Evolutionary conservation across 352 stramenopile species (phyloP).

Genomic region (Ophiocytium majus): DNA sequence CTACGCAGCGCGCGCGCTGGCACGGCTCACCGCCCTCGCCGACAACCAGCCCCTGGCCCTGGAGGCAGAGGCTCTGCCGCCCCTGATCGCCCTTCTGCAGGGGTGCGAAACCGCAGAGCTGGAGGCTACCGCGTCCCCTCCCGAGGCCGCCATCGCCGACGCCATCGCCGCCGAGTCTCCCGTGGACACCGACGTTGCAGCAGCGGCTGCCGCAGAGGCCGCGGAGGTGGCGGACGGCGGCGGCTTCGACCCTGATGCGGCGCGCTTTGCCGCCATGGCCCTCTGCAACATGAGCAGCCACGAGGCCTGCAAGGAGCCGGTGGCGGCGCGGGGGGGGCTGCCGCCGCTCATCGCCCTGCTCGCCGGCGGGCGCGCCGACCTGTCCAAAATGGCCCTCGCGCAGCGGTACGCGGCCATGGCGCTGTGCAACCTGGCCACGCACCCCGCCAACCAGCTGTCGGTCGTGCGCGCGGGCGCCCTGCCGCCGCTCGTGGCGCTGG

Average conservation of each 20-base stretch:
- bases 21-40: constrained; percentile 73
- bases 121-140: background rate
- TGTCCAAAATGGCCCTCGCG: constrained; percentile 60
- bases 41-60: constrained; percentile 82
- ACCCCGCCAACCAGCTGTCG: constrained; percentile 78
- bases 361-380: constrained; percentile 32
- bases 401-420: constrained; percentile 84
- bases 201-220: no score
- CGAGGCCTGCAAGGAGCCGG: constrained; percentile 75
- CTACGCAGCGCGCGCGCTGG: constrained; percentile 67
- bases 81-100: constrained; percentile 69
- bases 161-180: no score
- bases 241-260: background rate
- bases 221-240: no score
- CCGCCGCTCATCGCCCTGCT: constrained; percentile 59
- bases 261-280: constrained; percentile 80
- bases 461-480: constrained; percentile 62
- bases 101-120: constrained; percentile 45
- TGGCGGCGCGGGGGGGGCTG: constrained; percentile 71
- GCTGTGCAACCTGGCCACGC: constrained; percentile 88
- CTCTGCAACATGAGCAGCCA: constrained; percentile 90
- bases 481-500: constrained; percentile 31
- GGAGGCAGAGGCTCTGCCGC: constrained; percentile 70
- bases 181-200: background rate
- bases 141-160: background rate